Evolutionary conservation across 2,329 filamentous ascomycete genomes (phyloP).

Genomic region (Aspergillus fijiensis): DNA sequence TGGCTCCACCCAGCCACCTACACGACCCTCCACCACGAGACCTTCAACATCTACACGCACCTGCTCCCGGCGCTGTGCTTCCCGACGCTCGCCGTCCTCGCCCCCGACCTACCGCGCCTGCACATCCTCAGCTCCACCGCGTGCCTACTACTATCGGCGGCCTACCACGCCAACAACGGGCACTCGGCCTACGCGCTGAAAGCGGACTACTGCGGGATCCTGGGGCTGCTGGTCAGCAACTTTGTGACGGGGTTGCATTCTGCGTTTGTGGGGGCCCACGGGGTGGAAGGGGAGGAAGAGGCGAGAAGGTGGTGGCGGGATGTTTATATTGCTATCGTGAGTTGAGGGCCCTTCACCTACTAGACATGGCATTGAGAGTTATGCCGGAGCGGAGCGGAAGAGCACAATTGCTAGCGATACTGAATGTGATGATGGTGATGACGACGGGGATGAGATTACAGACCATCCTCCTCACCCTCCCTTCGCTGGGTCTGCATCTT

Average conservation of each 20-base stretch:
- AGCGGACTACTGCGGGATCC: neutral
- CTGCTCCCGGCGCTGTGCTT: slow-evolving; percentile 44
- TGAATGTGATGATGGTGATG: too few relatives aligned
- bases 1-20: slow-evolving; percentile 36
- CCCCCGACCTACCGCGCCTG: neutral
- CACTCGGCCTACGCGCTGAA: neutral
- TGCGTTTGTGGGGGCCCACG: neutral
- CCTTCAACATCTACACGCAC: slow-evolving; percentile 47
- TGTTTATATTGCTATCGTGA: neutral
- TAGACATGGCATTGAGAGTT: too few relatives aligned
- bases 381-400: too few relatives aligned
- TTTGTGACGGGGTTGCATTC: neutral
- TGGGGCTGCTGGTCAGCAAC: neutral
- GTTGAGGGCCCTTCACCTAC: neutral
- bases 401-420: too few relatives aligned
- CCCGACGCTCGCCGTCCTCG: neutral
- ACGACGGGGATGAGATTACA: neutral
- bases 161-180: slow-evolving; percentile 11
- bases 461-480: neutral
- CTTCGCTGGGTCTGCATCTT: neutral
- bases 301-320: neutral
- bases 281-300: too few relatives aligned
- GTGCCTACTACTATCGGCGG: neutral
- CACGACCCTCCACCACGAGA: slow-evolving; percentile 48
- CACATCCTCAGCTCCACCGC: slow-evolving; percentile 4